A percentile compares a stretch with the other conserved stretches of the same genome.
phyloP scores from a whole-genome alignment of 1,284 basidiomycete species.

The Irpex rosettiformis region DNA sequence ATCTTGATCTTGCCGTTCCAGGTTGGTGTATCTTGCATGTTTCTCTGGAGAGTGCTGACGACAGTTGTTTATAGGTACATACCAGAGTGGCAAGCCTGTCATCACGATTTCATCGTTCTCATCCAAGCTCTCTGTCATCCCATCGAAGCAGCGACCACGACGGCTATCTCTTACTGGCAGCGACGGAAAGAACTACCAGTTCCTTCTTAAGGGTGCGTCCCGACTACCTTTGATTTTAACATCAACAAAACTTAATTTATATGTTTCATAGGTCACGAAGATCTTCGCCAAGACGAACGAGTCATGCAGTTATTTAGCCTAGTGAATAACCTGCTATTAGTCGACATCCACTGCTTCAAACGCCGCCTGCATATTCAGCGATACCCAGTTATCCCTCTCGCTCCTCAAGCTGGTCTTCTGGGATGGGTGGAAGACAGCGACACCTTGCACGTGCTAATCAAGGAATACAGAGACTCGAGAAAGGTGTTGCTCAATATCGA shows the following conservation, averaged over 20 bases:
- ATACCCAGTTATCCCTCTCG: constrained; percentile 92
- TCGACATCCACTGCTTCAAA: constrained; percentile 96
- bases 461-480: constrained; percentile 90
- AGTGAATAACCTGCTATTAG: constrained; percentile 91
- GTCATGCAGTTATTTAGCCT: constrained; percentile 99
- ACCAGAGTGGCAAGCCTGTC: constrained; percentile 86
- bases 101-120: constrained; percentile 85
- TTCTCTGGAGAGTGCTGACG: not conserved
- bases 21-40: constrained; percentile 45
- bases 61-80: constrained; percentile 63
- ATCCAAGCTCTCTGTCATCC: constrained; percentile 88
- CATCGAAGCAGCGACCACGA: constrained; percentile 97
- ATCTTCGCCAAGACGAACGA: constrained; percentile 97
- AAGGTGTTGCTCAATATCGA: constrained; percentile 99
- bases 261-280: constrained; percentile 79
- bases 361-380: constrained; percentile 93
- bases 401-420: constrained; percentile 92
- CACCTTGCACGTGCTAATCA: constrained; percentile 96
- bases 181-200: constrained; percentile 94
- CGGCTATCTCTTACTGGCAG: constrained; percentile 87
- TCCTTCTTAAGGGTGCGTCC: constrained; percentile 79
- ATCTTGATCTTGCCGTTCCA: constrained; percentile 93
- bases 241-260: not conserved
- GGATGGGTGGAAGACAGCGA: constrained; percentile 98
- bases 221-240: not conserved